Percentiles rank a stretch among this genome's conserved stretches.
phyloP scores from a whole-genome alignment of 768 basidiomycete species.

The Lanmaoa rubissima region DNA sequence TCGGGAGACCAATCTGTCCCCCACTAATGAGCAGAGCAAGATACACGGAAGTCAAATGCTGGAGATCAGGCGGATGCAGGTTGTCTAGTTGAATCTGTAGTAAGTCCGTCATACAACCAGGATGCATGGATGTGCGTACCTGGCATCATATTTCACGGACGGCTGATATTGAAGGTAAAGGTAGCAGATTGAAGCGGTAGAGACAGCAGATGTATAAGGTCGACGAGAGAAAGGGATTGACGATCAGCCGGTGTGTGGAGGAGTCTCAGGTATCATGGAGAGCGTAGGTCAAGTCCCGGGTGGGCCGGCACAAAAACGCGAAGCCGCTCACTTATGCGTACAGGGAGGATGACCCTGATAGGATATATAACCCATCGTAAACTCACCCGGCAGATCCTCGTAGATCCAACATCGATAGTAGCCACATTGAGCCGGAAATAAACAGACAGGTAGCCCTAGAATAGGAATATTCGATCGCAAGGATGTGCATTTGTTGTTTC shows the following conservation, averaged over 20 bases:
- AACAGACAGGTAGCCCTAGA: slow-evolving; percentile 4
- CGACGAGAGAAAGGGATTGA: background rate
- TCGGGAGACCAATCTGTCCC: slow-evolving; percentile 51
- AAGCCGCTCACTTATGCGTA: slow-evolving; percentile 1
- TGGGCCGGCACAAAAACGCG: slow-evolving; percentile 6
- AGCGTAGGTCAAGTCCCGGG: slow-evolving; percentile 3
- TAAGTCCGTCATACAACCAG: background rate
- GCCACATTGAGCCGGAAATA: slow-evolving; percentile 7
- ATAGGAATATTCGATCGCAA: slow-evolving; percentile 16
- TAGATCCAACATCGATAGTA: slow-evolving; percentile 11
- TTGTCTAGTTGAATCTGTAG: slow-evolving; percentile 1
- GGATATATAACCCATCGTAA: slow-evolving; percentile 24
- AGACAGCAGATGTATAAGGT: background rate
- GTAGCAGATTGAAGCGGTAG: background rate
- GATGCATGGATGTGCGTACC: slow-evolving; percentile 11
- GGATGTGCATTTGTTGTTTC: slow-evolving; percentile 19
- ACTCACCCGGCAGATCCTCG: slow-evolving; percentile 18
- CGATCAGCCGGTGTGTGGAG: background rate
- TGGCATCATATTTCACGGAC: slow-evolving; percentile 9
- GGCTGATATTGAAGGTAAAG: background rate
- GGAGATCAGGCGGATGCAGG: slow-evolving; percentile 20
- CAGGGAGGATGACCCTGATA: slow-evolving; percentile 18
- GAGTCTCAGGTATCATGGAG: slow-evolving; percentile 6
- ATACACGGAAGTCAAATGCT: slow-evolving; percentile 38
- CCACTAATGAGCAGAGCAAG: slow-evolving; percentile 49